Conservation (phyloP, 148 eudicot genomes). For the Polygonum maritimum region DNA sequence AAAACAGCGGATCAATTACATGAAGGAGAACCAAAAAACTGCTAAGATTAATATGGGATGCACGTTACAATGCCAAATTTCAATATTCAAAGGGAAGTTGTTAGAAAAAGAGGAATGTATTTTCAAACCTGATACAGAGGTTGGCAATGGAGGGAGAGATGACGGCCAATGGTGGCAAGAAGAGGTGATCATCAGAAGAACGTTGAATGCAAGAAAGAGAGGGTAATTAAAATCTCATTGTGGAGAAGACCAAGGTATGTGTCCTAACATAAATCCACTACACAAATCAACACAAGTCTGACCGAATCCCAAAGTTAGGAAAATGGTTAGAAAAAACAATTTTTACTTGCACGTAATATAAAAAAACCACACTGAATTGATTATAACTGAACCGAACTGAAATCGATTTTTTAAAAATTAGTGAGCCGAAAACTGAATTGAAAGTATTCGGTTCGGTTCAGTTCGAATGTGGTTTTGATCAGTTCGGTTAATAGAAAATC, state of each 20-base stretch:
- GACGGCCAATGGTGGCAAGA: not conserved
- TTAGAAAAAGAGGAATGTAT: not conserved
- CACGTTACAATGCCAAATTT: not conserved
- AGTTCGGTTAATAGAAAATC: too few relatives aligned
- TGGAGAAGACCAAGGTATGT: not conserved
- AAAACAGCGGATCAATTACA: not conserved
- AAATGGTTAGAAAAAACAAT: not conserved
- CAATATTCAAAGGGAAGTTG: conserved; percentile 5
- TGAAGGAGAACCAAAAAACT: not conserved
- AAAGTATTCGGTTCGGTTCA: too few relatives aligned
- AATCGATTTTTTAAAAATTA: too few relatives aligned
- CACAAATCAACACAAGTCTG: not conserved
- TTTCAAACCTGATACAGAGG: conserved; percentile 24
- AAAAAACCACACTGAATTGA: too few relatives aligned
- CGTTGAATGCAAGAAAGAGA: not conserved
- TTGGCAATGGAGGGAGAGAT: not conserved
- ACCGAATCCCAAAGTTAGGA: not conserved
- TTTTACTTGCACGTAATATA: not conserved
- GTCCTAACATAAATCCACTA: not conserved
- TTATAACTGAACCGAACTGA: too few relatives aligned
- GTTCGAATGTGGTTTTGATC: too few relatives aligned
- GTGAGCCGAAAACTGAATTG: too few relatives aligned
- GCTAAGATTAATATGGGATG: not conserved
- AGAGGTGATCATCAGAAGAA: not conserved
- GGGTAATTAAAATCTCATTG: not conserved